Base-by-base conservation (phyloP, 139 green algal species). In the Volvox reticuliferus region DNA sequence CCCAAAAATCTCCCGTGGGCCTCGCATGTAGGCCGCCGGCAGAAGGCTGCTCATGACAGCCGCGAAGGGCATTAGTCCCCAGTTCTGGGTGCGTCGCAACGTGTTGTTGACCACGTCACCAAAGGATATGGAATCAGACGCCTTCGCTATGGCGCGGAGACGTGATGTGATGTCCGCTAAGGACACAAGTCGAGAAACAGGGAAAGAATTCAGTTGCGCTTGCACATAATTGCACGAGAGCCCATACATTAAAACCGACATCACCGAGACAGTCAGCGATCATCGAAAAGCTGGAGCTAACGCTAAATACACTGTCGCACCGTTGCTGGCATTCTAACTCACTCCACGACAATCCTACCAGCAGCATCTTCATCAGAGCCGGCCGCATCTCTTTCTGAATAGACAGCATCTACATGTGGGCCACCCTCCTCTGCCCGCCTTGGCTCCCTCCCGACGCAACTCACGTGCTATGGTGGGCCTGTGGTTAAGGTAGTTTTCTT, bases 401-500 rank as follows among this genome's bases (percentile, higher is more conserved):
- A 14, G 9, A 55, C 44, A 55, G 44, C 44, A 55, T 9, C 44
- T 55, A 55, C 44, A 55, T 55, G 44, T 55, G 44, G 44, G 44
- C 44, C 44, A 9, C 44, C 44, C 44, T 55, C 44, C 9, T 14
- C 44, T 55, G 44, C 44, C 5, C 44, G 44, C 44, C 44, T 55
- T 55, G 44, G 44, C 28, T 44, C 12, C 63, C 32, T 55, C 2
- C 69, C 33, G 50, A 5, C 96, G 65, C 65, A 73, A 93, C 80
- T 94, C 92, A 61, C 78, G 24, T 22, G 93, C 93, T 18, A 95
- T 91, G 18, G 77, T 90, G 3, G 97, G 96, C 50, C 91, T 69
- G 93, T 99, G 96, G 92, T 99, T 99, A 28, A 99, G 26, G 92
- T 99, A 99, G 94, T 99, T 99, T 93, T 99, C 98, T 93, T 98